phyloP scores from a whole-genome alignment of 257 asterid species.

The Ilex aquifolium region DNA sequence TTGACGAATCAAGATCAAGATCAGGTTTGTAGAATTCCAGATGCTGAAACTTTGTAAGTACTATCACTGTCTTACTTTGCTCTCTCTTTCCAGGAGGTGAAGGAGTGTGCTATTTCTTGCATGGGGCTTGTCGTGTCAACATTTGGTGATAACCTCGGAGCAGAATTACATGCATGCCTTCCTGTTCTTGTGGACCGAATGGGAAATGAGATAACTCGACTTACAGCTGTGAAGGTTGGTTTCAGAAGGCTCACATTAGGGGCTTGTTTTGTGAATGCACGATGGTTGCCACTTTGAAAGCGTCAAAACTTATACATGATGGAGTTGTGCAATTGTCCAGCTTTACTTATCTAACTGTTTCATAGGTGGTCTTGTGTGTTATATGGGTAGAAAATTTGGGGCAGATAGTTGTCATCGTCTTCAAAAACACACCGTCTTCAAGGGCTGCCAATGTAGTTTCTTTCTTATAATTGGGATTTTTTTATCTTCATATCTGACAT shows the following conservation, averaged over 20 bases:
- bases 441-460: too few relatives aligned
- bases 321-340: too few relatives aligned
- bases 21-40: slow-evolving; percentile 54
- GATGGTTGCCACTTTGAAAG: too few relatives aligned
- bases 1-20: slow-evolving; percentile 99
- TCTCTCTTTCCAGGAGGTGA: slow-evolving; percentile 72
- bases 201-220: slow-evolving; percentile 98
- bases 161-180: slow-evolving; percentile 79
- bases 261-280: too few relatives aligned
- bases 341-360: too few relatives aligned
- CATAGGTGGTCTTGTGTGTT: too few relatives aligned
- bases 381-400: too few relatives aligned
- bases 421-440: too few relatives aligned
- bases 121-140: slow-evolving; percentile 97
- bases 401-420: too few relatives aligned
- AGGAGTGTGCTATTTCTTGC: slow-evolving; percentile 98
- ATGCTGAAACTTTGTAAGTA: slow-evolving; percentile 11
- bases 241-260: neutral
- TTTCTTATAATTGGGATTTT: too few relatives aligned
- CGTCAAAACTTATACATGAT: too few relatives aligned
- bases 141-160: slow-evolving; percentile 85
- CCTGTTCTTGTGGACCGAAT: slow-evolving; percentile 98
- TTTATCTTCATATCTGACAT: too few relatives aligned
- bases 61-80: slow-evolving; percentile 16
- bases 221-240: slow-evolving; percentile 97